These are phyloP conservation scores for Exophiala sp. DNA, from an alignment of 2,329 filamentous ascomycete species.

Conservation along the genomic window DNA sequence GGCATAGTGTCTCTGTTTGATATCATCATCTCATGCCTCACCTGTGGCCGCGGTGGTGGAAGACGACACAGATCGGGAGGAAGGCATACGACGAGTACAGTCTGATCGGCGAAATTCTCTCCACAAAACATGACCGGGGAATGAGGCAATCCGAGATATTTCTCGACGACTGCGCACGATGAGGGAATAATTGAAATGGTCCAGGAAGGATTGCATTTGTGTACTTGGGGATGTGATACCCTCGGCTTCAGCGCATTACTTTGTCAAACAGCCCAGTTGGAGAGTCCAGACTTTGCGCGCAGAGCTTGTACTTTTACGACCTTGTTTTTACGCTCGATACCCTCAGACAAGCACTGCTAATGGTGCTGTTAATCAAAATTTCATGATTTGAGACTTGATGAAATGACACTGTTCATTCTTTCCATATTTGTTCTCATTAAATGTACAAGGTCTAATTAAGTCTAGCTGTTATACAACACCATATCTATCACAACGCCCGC, in stretches of 20 bases:
- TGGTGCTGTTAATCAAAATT: neutral
- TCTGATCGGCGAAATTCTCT: slow-evolving; percentile 13
- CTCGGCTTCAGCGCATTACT: neutral
- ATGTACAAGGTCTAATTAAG: neutral
- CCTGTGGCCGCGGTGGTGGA: slow-evolving; percentile 41
- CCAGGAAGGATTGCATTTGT: neutral
- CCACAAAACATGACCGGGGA: neutral
- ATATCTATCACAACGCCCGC: neutral
- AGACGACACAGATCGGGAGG: slow-evolving; percentile 27
- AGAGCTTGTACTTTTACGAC: neutral
- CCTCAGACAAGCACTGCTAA: neutral
- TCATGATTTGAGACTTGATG: neutral
- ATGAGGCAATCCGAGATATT: neutral
- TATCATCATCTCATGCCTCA: slow-evolving; percentile 65
- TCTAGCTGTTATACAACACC: neutral
- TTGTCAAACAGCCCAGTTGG: neutral
- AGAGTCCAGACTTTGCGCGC: neutral
- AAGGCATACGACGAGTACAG: slow-evolving; percentile 21
- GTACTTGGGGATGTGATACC: neutral
- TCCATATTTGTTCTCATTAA: neutral
- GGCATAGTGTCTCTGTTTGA: slow-evolving; percentile 63
- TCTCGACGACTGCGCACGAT: neutral
- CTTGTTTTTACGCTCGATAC: neutral
- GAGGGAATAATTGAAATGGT: neutral
- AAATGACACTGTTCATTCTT: neutral